A percentile compares a stretch with the other conserved stretches of the same genome.
phyloP scores from a whole-genome alignment of 495 filamentous ascomycete genomes.

The Melanomma pulvis-pyrius region DNA sequence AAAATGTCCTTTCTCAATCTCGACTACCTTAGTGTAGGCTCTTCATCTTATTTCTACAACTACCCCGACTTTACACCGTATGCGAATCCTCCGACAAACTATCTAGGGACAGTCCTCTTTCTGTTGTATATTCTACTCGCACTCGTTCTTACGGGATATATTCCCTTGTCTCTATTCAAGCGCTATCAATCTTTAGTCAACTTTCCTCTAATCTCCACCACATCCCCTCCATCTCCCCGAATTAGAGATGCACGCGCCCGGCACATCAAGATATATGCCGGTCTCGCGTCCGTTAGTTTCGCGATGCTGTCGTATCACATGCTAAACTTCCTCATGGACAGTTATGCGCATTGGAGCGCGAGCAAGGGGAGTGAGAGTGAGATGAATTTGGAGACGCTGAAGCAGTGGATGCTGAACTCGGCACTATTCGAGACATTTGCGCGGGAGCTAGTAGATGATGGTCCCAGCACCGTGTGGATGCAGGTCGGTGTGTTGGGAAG shows the following conservation, averaged over 20 bases:
- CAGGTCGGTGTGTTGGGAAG: conserved; percentile 11
- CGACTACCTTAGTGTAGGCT: neutral
- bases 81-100: conserved; percentile 14
- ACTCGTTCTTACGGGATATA: neutral
- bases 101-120: conserved; percentile 12
- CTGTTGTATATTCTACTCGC: conserved; percentile 8
- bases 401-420: conserved; percentile 20
- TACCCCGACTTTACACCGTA: neutral
- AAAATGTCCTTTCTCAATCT: neutral
- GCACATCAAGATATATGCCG: conserved; percentile 5
- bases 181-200: neutral
- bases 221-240: neutral
- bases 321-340: conserved; percentile 17
- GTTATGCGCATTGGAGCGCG: conserved; percentile 3
- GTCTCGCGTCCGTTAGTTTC: conserved; percentile 18
- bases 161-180: neutral
- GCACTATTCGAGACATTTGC: conserved; percentile 22
- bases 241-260: neutral
- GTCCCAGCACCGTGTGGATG: conserved; percentile 16
- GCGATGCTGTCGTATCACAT: conserved; percentile 29
- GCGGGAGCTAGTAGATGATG: conserved; percentile 20
- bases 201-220: neutral
- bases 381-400: neutral
- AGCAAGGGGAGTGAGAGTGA: neutral
- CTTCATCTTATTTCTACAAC: neutral